Evolutionary conservation across 2,329 filamentous ascomycete species (phyloP).

Genomic region (Pyricularia grisea): DNA sequence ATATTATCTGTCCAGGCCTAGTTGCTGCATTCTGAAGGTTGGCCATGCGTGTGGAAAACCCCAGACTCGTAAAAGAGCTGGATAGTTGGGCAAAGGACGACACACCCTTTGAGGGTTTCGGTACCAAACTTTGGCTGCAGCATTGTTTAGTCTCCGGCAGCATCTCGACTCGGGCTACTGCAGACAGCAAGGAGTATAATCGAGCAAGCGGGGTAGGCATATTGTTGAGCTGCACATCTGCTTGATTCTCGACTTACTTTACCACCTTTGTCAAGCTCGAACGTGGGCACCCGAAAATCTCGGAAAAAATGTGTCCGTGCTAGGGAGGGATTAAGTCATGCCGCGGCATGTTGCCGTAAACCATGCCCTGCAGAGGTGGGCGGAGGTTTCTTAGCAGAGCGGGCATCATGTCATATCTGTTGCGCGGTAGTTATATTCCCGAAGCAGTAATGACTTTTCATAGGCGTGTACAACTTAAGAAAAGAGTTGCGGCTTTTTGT

Average conservation of each 20-base stretch:
- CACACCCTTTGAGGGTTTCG: neutral
- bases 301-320: neutral
- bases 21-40: neutral
- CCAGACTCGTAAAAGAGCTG: neutral
- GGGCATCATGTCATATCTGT: neutral
- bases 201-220: neutral
- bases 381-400: neutral
- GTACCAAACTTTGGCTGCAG: neutral
- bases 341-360: neutral
- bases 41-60: neutral
- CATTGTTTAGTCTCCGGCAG: neutral
- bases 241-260: neutral
- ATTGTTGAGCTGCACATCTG: neutral
- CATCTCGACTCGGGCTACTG: neutral
- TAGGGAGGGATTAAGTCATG: neutral
- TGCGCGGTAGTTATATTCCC: neutral
- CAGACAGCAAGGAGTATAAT: neutral
- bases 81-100: neutral
- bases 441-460: neutral
- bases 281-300: neutral
- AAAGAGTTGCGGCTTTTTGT: neutral
- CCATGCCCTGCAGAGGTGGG: neutral
- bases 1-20: neutral
- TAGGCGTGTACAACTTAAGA: neutral
- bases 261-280: neutral